Evolutionary conservation across 75 land plant species (phyloP), one percentile per base, ranked within the genome.

Genomic region (Ceratopteris richardii): DNA sequence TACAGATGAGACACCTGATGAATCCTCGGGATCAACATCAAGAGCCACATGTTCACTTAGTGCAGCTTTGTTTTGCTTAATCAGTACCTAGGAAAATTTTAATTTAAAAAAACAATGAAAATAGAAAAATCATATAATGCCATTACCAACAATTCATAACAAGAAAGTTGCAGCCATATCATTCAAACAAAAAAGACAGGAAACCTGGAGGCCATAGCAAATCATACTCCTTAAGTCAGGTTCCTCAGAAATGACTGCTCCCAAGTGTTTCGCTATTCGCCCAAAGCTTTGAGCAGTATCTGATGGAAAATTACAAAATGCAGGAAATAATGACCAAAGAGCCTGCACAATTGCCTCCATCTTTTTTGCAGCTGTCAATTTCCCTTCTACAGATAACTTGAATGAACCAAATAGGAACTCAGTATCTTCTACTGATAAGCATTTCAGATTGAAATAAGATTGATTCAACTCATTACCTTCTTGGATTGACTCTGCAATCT

Each of bases 281-380:
- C 64, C 55, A 29, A 95, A 90, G 58, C 79, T 71, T 63, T 77
- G 57, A 39, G 87, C 80, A 52, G 99, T 95, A 62, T 95, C 99
- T 36, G 54, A 2, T 48, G 99, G 99, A 46, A 81, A 95, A 66
- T 95, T 90, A 69, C 99, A 95, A 58, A 90, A 83, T 46, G 96
- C 68, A 58, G 91, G 91, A 51, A 95, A 70, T 55, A 95, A 71
- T 10, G 99, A 82, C 99, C 99, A 95, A 2, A 95, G 42, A 29
- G 91, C 73, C 36, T 95, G 83, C n/a, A 80, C 74, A 54, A 78
- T 63, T 9, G 82, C 87, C 70, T 81, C 84, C 1, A 58, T 33
- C 66, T 70, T 84, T 64, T 85, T 84, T 7, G 91, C 60, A 41
- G 99, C 76, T 43, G 73, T 61, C 1, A 77, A 61, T 14, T 56